Base-by-base conservation (phyloP, 768 basidiomycete species). In the Collybia mongolica region DNA sequence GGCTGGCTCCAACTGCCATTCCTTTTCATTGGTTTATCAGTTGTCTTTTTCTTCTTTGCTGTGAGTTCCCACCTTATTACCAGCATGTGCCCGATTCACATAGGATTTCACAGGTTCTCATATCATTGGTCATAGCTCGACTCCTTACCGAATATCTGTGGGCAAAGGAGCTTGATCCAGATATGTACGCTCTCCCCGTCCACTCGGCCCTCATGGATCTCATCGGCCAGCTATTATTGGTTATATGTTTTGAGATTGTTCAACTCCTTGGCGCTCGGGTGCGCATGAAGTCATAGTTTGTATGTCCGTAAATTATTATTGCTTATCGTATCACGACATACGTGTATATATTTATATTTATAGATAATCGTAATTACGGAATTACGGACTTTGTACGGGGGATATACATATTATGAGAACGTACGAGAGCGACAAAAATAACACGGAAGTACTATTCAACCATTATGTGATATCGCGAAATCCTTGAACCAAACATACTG, bases 131-230 rank as follows among this genome's bases (percentile, higher is more conserved):
- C 23, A 65, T 89, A 28, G 93, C 90, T 1, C 80, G 75, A 44
- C 58, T 62, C 9, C 72, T 94, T 43, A 94, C 93, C 2, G 69
- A 81, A 39, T 84, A 82, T 62, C 77, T 97, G 22, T 96, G 93
- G 93, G 77, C 79, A 0, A 82, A 73, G 48, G 74, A 80, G 9
- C 74, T 83, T 22, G 94, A 98, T 64, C 94, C 94, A 5, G 94
- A 98, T 64, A 85, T 89, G 69, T 95, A 96, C 64, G 93, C 93
- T 1, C 71, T 98, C n/a, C 94, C 94, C 6, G 81, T 96, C 22
- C 93, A 96, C 56, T 93, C 90, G 9, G 90, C 93, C 0, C 62
- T 92, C 38, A 86, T 94, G 76, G 92, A 95, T 64, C 80, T 96
- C 45, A 68, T 89, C 26, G 91, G 92, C 14, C 89, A 94, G 63